Evolutionary conservation across 1,284 basidiomycete species (phyloP).

Genomic region (Uromyces viciae-fabae): DNA sequence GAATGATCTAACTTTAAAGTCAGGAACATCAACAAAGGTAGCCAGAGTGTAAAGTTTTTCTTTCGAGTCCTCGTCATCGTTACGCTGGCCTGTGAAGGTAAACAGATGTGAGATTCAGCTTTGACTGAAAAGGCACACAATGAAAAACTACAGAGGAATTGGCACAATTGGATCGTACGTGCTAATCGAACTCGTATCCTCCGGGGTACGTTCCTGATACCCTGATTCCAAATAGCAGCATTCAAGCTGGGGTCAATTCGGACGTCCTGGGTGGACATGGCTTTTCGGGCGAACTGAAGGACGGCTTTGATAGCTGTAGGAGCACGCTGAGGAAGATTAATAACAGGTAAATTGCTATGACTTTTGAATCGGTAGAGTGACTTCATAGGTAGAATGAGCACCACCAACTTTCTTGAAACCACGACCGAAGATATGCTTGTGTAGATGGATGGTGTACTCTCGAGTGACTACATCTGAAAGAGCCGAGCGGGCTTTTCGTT

Average conservation of each 20-base stretch:
- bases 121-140: not conserved
- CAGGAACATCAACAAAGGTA: conserved; percentile 66
- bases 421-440: conserved; percentile 76
- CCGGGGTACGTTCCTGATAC: conserved; percentile 84
- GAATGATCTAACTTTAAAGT: conserved; percentile 57
- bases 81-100: conserved; percentile 66
- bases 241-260: conserved; percentile 88
- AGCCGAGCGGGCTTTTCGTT: conserved; percentile 58
- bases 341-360: not conserved
- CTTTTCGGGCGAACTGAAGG: conserved; percentile 78
- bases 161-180: conserved; percentile 63
- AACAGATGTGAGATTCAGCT: not conserved
- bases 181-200: conserved; percentile 85
- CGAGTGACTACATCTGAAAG: conserved; percentile 93
- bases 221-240: conserved; percentile 83
- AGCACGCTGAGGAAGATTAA: conserved; percentile 57
- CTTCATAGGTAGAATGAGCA: not conserved
- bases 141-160: not conserved
- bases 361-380: not conserved
- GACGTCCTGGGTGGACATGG: conserved; percentile 89
- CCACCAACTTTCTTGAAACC: conserved; percentile 57
- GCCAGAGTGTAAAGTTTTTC: conserved; percentile 95
- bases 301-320: conserved; percentile 91
- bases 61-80: conserved; percentile 92
- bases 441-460: conserved; percentile 92